Evolutionary conservation across 202 grass and related monocot genomes (phyloP), one percentile per base, ranked within the genome.

Genomic region (Zoysia matrella): DNA sequence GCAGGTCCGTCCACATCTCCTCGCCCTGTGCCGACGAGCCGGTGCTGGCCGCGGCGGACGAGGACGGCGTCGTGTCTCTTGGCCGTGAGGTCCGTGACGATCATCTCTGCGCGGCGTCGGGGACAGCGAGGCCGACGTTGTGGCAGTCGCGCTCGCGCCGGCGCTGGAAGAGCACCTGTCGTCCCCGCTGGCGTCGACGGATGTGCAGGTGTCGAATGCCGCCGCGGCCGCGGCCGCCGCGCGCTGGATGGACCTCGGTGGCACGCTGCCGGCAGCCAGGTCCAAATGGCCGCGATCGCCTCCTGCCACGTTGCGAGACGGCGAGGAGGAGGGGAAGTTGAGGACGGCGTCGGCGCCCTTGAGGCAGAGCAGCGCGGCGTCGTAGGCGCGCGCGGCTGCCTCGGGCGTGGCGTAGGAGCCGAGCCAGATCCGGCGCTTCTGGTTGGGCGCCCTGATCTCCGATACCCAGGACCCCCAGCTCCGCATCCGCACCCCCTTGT

Each of bases 381-480:
- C 92, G 78, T 94, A 91, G 53, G 91, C 91, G 12, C 88, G 86
- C 47, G 88, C 89, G 3, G 88, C 92, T 16, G 86, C 92, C 89
- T 94, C 89, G 1, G 92, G 72, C 3, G 88, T 91, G 11, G 92
- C 87, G 73, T 94, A 94, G 47, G 92, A 94, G 4, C 92, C 92
- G 4, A 94, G 92, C 92, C 92, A 92, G 80, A 94, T 94, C 86
- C 92, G 85, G 30, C 30, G 30, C 30, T 36, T 36, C 30, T 36
- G 30, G 30, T 36, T 36, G 30, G 30, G 30, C 30, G 66, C 89
- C 80, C 92, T 89, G 82, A 94, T 89, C 86, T 92, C 92, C 3
- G 92, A 94, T 11, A 94, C 92, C 92, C 92, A 94, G 13, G 92
- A 91, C 3, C 92, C 92, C 92, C 92, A 94, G 70, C 89, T 94